These are phyloP conservation scores for Hypoxylon subgilvum DNA, from an alignment of 495 filamentous ascomycete genomes.

Conservation along the genomic window DNA sequence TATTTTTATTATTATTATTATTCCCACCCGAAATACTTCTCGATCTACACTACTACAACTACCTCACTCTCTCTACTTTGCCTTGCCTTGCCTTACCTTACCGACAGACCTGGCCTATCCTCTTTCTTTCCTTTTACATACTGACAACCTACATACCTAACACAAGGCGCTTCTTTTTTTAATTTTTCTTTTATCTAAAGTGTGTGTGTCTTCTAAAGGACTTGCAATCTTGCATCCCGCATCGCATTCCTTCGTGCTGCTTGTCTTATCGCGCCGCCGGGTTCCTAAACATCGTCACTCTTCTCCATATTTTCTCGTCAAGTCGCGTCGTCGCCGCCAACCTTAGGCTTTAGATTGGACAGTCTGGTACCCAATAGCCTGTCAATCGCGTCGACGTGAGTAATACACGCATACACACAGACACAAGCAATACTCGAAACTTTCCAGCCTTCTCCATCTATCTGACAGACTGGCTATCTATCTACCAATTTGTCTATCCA, in stretches of 20 bases:
- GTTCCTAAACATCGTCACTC: constrained; percentile 38
- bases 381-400: constrained; percentile 32
- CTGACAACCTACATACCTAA: constrained; percentile 56
- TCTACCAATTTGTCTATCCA: no score
- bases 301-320: constrained; percentile 47
- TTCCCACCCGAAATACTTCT: constrained; percentile 25
- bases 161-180: constrained; percentile 38
- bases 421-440: no score
- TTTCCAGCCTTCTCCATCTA: constrained; percentile 12
- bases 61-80: constrained; percentile 29
- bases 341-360: constrained; percentile 44
- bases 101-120: constrained; percentile 45
- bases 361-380: constrained; percentile 25
- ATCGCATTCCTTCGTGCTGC: constrained; percentile 30
- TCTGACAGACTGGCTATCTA: no score
- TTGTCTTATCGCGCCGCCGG: constrained; percentile 35
- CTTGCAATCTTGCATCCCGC: constrained; percentile 19
- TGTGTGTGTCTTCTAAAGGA: constrained; percentile 21
- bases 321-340: constrained; percentile 52
- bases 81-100: constrained; percentile 41
- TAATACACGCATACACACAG: constrained; percentile 36
- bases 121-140: constrained; percentile 28
- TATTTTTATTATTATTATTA: constrained; percentile 28
- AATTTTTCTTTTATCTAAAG: constrained; percentile 25
- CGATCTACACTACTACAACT: no score